Evolutionary conservation across 177 flowering plant genomes (phyloP), one percentile per base, ranked within the genome.

Genomic region (Vitis hybrid): DNA sequence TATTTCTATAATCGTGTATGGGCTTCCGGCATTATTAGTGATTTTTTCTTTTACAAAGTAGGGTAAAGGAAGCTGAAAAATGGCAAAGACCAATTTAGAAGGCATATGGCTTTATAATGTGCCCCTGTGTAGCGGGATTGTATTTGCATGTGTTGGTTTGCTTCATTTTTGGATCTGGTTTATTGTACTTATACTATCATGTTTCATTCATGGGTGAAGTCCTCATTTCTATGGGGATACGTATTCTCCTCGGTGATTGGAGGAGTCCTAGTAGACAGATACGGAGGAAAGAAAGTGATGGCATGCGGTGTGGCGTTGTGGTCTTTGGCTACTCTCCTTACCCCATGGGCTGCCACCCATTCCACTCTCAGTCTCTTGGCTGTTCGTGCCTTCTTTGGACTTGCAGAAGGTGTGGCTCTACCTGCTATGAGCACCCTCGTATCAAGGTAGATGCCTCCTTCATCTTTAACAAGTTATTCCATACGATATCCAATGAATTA

Each of bases 141-240:
- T 24, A 24, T 24, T 24, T 24, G 28, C 28, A 3, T 24, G 28
- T 24, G 28, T 24, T 3, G 28, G 28, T 24, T 38, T 38, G 6
- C 9, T 38, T 38, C 9, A 7, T 5, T 1, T 38, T 38, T 38
- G 44, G 44, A 5, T 38, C 9, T 38, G 44, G 44, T 38, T 38
- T 0, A 38, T 1, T 38, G 44, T 5, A 38, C 44, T 38, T 38
- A 38, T 6, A 38, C 44, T 7, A 6, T 38, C 44, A 5, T 38
- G 44, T 38, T 38, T 7, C 44, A 38, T 38, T 5, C 6, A 38
- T 38, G 44, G 44, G 44, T 56, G 65, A 49, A 93, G 99, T 95
- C 99, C 53, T 95, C 99, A 0, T 95, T 95, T 75, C 90, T 95
- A 38, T 95, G 99, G 99, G 99, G 99, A 64, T 95, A 95, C 82